These are phyloP conservation scores for Gaultheria prostrata DNA, from an alignment of 148 eudicot genomes.

Conservation along the genomic window DNA sequence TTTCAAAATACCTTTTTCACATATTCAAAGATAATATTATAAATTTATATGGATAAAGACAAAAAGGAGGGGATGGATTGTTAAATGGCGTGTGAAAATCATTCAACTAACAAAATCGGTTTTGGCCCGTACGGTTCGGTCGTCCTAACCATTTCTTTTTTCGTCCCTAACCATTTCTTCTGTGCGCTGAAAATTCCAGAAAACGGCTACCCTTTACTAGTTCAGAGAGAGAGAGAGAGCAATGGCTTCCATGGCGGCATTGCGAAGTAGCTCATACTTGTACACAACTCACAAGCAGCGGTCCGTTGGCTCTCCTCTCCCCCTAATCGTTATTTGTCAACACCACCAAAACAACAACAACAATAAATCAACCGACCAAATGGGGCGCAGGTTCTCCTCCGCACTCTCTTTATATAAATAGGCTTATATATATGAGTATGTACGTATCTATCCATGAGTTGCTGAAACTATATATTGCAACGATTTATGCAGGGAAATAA, in stretches of 20 bases:
- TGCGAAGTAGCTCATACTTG: constrained; percentile 11
- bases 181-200: too few species aligned
- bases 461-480: constrained; percentile 9
- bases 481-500: constrained; percentile 54
- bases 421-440: background rate
- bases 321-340: constrained; percentile 12
- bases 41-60: too few species aligned
- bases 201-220: too few species aligned
- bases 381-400: constrained; percentile 36
- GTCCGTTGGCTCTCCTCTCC: background rate
- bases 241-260: constrained; percentile 39
- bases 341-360: background rate
- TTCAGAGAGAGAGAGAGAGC: background rate
- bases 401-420: background rate
- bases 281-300: constrained; percentile 5
- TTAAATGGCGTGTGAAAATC: too few species aligned
- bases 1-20: too few species aligned
- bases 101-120: too few species aligned
- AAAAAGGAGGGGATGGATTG: too few species aligned
- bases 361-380: constrained; percentile 17
- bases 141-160: too few species aligned
- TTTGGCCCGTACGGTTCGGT: background rate
- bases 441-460: background rate
- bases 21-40: too few species aligned
- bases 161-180: too few species aligned